A percentile compares a stretch with the other conserved stretches of the same genome.
Evolutionary conservation across 2,329 filamentous ascomycete species (phyloP).

Genomic region (Rutstroemia sydowiana): DNA sequence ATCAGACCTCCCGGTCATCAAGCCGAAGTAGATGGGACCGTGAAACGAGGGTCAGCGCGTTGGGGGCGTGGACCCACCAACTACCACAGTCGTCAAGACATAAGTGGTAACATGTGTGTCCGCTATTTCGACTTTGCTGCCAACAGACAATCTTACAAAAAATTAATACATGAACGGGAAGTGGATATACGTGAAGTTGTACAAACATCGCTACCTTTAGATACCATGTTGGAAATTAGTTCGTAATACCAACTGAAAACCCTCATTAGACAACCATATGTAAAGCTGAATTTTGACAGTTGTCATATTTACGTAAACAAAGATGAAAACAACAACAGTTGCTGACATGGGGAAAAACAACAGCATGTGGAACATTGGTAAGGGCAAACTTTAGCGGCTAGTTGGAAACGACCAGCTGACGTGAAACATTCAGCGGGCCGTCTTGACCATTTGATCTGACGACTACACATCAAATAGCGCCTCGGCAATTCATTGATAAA

Average conservation of each 20-base stretch:
- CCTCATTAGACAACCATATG: background rate
- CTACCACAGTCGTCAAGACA: background rate
- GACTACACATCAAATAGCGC: background rate
- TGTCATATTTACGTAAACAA: background rate
- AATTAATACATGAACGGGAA: background rate
- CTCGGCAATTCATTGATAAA: background rate
- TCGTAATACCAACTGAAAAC: no score
- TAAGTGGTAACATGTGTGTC: background rate
- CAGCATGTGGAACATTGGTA: no score
- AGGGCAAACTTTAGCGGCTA: background rate
- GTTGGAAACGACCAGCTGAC: background rate
- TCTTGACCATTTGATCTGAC: background rate
- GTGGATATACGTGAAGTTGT: background rate
- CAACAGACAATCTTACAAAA: background rate
- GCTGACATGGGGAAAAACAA: no score
- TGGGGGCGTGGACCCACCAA: background rate
- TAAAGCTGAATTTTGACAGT: background rate
- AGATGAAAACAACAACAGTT: background rate
- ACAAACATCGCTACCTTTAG: background rate
- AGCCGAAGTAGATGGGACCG: background rate
- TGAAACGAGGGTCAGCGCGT: background rate
- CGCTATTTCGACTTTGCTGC: background rate
- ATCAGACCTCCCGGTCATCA: background rate
- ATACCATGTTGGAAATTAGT: no score
- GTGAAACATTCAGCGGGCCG: background rate